A percentile compares a stretch with the other conserved stretches of the same genome.
These are phyloP conservation scores for Achaetomium macrosporum DNA, from an alignment of 2,329 filamentous ascomycete species.

Conservation along the genomic window DNA sequence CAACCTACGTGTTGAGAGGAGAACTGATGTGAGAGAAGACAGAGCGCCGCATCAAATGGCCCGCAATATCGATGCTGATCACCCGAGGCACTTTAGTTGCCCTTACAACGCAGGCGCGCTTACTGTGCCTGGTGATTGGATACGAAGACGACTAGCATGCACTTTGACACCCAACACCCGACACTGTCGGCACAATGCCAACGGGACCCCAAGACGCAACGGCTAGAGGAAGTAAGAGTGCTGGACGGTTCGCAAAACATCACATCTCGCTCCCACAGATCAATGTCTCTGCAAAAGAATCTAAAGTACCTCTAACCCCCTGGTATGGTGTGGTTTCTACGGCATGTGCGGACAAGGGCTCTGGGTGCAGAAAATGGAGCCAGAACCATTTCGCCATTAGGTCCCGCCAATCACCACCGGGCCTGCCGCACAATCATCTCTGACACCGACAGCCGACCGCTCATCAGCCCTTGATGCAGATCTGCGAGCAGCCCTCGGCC, in stretches of 20 bases:
- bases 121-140: constrained; percentile 12
- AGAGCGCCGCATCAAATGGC: not conserved
- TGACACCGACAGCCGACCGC: not conserved
- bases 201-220: not conserved
- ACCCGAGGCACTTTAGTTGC: not conserved
- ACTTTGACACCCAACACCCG: constrained; percentile 4
- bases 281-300: too few relatives aligned
- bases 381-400: constrained; percentile 6
- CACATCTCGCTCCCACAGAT: too few relatives aligned
- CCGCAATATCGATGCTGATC: not conserved
- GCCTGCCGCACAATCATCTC: too few relatives aligned
- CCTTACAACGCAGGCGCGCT: constrained; percentile 3
- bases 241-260: too few relatives aligned
- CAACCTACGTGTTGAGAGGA: not conserved
- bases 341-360: not conserved
- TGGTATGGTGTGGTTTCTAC: too few relatives aligned
- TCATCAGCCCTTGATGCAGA: too few relatives aligned
- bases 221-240: too few relatives aligned
- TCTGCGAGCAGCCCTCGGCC: not conserved
- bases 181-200: constrained; percentile 2
- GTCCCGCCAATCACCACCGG: constrained; percentile 8
- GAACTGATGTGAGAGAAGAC: not conserved
- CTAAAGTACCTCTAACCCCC: too few relatives aligned
- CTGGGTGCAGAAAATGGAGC: not conserved
- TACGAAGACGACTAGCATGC: not conserved